These are phyloP conservation scores for Pouteria glomerata DNA, from an alignment of 148 eudicot species.

Conservation along the genomic window DNA sequence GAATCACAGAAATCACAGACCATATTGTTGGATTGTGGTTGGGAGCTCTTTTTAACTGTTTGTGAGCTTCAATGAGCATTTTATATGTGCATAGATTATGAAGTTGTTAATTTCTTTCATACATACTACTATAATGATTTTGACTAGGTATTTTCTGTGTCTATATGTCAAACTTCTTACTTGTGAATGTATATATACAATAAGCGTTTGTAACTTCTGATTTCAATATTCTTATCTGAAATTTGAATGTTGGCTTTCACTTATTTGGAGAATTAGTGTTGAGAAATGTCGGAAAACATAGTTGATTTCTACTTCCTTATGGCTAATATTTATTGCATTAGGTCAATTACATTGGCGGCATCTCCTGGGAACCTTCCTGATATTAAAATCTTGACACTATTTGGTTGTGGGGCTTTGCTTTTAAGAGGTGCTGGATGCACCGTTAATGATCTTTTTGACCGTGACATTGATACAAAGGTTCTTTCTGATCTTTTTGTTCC, in stretches of 20 bases:
- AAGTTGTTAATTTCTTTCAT: neutral
- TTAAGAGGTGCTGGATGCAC: conserved; percentile 83
- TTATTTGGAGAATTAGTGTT: neutral
- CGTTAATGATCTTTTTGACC: conserved; percentile 64
- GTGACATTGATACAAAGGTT: conserved; percentile 71
- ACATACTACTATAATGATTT: neutral
- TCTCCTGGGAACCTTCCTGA: conserved; percentile 71
- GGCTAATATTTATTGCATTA: conserved; percentile 17
- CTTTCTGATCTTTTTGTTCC: conserved; percentile 1
- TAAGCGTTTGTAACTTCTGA: neutral
- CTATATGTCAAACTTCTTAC: too few species aligned
- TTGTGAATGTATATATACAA: neutral
- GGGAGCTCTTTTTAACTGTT: neutral
- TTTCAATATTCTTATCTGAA: neutral
- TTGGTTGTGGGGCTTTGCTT: conserved; percentile 66
- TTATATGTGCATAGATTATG: neutral
- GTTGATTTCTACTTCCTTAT: neutral
- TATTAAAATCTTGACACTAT: conserved; percentile 64
- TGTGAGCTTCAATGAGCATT: neutral
- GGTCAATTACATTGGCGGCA: conserved; percentile 94
- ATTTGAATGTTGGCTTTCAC: neutral
- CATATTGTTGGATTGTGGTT: neutral
- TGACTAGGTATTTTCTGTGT: neutral
- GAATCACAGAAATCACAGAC: neutral
- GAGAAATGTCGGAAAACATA: neutral